Evolutionary conservation across 2,329 filamentous ascomycete genomes (phyloP).

Genomic region (Emmonsia crescens): DNA sequence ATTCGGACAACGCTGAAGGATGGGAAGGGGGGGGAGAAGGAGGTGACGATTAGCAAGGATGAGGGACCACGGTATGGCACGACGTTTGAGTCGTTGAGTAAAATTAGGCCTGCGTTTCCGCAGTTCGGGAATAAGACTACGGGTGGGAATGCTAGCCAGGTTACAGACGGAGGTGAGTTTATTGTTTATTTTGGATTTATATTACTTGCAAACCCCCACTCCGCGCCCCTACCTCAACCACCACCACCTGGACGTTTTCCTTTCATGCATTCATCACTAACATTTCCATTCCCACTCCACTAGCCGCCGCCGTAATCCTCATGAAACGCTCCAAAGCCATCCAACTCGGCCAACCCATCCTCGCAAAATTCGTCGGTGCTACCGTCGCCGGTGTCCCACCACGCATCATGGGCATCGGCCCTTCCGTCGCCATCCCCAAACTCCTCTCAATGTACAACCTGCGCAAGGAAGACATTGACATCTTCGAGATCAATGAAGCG

Average conservation of each 20-base stretch:
- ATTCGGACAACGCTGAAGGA: constrained; percentile 75
- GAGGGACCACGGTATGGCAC: constrained; percentile 88
- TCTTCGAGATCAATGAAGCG: constrained; percentile 93
- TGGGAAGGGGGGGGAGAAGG: constrained; percentile 57
- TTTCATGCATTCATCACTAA: not conserved
- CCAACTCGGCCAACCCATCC: constrained; percentile 71
- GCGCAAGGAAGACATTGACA: constrained; percentile 69
- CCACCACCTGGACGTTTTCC: too few relatives aligned
- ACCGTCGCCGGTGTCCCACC: constrained; percentile 83
- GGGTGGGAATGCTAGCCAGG: constrained; percentile 87
- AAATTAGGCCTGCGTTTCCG: constrained; percentile 84
- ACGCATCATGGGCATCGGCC: constrained; percentile 84
- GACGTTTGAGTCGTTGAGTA: constrained; percentile 67
- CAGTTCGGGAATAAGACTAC: constrained; percentile 79
- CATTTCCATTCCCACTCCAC: not conserved
- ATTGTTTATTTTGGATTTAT: not conserved
- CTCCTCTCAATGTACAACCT: constrained; percentile 71
- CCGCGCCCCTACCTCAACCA: not conserved
- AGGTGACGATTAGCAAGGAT: constrained; percentile 70
- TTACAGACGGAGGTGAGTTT: constrained; percentile 70
- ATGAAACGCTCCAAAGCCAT: constrained; percentile 92
- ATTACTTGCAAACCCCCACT: constrained; percentile 4
- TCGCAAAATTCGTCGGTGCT: constrained; percentile 78
- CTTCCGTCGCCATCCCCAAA: constrained; percentile 58
- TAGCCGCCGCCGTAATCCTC: constrained; percentile 46